A percentile compares a stretch with the other conserved stretches of the same genome.
These are phyloP conservation scores for Jaapia argillacea DNA, from an alignment of 768 basidiomycete genomes.

Conservation along the genomic window DNA sequence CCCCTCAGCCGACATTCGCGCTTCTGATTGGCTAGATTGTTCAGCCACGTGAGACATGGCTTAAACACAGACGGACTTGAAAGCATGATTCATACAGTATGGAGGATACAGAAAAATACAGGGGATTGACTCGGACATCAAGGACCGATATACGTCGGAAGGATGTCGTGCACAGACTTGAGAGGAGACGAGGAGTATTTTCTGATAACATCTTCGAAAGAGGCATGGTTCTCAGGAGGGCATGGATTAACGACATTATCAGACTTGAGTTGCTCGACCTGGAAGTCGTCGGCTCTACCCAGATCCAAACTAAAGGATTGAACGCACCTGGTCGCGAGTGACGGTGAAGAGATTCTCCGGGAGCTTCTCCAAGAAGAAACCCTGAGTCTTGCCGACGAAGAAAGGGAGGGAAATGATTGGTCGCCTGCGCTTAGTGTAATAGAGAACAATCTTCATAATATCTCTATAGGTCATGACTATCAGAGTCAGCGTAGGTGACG, in stretches of 20 bases:
- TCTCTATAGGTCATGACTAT: constrained; percentile 59
- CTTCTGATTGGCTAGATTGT: too few relatives aligned
- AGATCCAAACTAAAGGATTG: not conserved
- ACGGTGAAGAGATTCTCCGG: constrained; percentile 60
- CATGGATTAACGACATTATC: constrained; percentile 43
- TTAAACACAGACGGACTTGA: too few relatives aligned
- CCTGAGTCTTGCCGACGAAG: constrained; percentile 54
- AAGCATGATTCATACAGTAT: too few relatives aligned
- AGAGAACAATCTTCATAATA: constrained; percentile 54
- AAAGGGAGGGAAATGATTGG: constrained; percentile 59
- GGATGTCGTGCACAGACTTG: constrained; percentile 38
- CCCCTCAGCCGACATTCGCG: too few relatives aligned
- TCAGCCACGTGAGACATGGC: too few relatives aligned
- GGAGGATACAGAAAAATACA: too few relatives aligned
- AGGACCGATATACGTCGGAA: constrained; percentile 38
- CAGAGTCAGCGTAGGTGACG: constrained; percentile 19
- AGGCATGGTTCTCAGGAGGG: constrained; percentile 16
- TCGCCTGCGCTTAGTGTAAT: constrained; percentile 39
- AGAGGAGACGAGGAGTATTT: constrained; percentile 27
- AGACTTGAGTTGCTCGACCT: constrained; percentile 53
- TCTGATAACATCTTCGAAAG: constrained; percentile 29
- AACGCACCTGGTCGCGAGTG: constrained; percentile 56
- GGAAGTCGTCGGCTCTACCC: constrained; percentile 1
- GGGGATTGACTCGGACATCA: not conserved
- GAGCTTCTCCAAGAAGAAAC: constrained; percentile 48